Evolutionary conservation across 108 stramenopile species (phyloP).

Genomic region (Cyclotella baltica): DNA sequence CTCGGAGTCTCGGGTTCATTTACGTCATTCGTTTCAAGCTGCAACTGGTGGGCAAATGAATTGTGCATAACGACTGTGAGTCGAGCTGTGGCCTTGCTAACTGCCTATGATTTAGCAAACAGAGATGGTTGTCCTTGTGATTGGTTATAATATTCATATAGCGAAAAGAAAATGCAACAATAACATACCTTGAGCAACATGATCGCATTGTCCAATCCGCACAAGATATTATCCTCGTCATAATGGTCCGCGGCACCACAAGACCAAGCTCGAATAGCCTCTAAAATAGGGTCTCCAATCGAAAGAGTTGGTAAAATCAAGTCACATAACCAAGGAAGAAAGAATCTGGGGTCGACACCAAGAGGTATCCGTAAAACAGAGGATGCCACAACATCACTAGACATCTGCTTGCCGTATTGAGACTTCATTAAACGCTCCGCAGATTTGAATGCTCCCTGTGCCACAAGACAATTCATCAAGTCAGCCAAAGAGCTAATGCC

Average conservation of each 20-base stretch:
- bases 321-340: slow-evolving; percentile 60
- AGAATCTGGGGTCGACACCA: slow-evolving; percentile 62
- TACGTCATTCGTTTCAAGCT: background rate
- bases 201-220: slow-evolving; percentile 69
- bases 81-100: slow-evolving; percentile 40
- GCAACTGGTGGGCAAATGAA: slow-evolving; percentile 21
- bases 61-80: slow-evolving; percentile 37
- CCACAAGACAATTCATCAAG: slow-evolving; percentile 43
- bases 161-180: background rate
- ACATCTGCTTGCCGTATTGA: slow-evolving; percentile 45
- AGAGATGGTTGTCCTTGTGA: background rate
- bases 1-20: slow-evolving; percentile 7
- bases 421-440: slow-evolving; percentile 61
- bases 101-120: slow-evolving; percentile 20
- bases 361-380: slow-evolving; percentile 56
- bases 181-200: slow-evolving; percentile 54
- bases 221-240: slow-evolving; percentile 55
- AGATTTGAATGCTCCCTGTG: slow-evolving; percentile 53
- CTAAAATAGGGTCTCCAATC: slow-evolving; percentile 70
- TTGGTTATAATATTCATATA: background rate
- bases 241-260: slow-evolving; percentile 75
- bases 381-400: slow-evolving; percentile 52
- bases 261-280: slow-evolving; percentile 65
- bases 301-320: slow-evolving; percentile 67
- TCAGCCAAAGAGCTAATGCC: slow-evolving; percentile 34